These are phyloP conservation scores for Ophiostoma tasmaniense DNA, from an alignment of 2,329 filamentous ascomycete genomes.

Conservation along the genomic window DNA sequence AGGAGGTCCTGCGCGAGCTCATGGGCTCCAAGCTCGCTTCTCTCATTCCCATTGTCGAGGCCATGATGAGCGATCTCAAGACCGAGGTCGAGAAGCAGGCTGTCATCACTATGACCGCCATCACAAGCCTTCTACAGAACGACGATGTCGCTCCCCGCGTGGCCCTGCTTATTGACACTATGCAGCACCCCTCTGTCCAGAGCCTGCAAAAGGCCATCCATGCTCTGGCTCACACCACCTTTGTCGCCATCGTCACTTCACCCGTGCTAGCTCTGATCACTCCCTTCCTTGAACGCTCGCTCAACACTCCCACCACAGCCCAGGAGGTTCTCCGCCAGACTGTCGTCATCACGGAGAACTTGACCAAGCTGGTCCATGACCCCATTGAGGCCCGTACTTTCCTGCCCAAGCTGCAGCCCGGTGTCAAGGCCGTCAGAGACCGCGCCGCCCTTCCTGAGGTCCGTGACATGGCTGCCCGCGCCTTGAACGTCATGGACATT, in stretches of 20 bases:
- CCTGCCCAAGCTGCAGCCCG: slow-evolving; percentile 86
- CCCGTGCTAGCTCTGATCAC: slow-evolving; percentile 91
- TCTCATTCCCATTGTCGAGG: slow-evolving; percentile 84
- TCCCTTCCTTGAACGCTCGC: slow-evolving; percentile 83
- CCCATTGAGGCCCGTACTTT: slow-evolving; percentile 92
- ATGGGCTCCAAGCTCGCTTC: slow-evolving; percentile 83
- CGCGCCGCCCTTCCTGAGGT: slow-evolving; percentile 91
- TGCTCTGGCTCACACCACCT: slow-evolving; percentile 94
- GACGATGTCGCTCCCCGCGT: slow-evolving; percentile 92
- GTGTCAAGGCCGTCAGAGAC: slow-evolving; percentile 81
- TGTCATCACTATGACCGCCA: slow-evolving; percentile 81
- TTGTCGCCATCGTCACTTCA: slow-evolving; percentile 91
- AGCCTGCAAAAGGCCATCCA: slow-evolving; percentile 93
- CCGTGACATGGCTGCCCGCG: slow-evolving; percentile 75
- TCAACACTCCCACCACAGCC: slow-evolving; percentile 82
- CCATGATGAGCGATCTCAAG: slow-evolving; percentile 95
- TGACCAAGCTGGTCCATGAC: slow-evolving; percentile 95
- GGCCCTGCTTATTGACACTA: slow-evolving; percentile 83
- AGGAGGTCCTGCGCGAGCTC: slow-evolving; percentile 80
- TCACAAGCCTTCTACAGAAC: slow-evolving; percentile 86
- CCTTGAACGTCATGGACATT: slow-evolving; percentile 79
- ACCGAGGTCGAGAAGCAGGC: slow-evolving; percentile 79
- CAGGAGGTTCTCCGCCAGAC: slow-evolving; percentile 95
- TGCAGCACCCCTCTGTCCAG: slow-evolving; percentile 86
- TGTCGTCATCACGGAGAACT: slow-evolving; percentile 91